Percentiles rank a stretch among this genome's conserved stretches.
phyloP scores from a whole-genome alignment of 305 asterid species.

The Fraxinus sp. region DNA sequence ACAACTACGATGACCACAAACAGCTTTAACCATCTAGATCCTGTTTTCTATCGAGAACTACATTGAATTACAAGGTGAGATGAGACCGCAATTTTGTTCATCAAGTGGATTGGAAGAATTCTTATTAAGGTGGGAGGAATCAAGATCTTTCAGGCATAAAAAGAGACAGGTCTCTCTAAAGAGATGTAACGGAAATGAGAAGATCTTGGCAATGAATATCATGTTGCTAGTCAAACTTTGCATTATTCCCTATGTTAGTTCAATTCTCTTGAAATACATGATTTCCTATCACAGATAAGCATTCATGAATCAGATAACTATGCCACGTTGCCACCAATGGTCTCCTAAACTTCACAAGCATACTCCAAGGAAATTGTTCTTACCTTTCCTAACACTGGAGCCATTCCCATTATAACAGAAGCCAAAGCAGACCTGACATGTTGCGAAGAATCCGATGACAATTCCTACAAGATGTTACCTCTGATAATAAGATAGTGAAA shows the following conservation, averaged over 20 bases:
- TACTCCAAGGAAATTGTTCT: background rate
- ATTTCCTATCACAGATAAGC: background rate
- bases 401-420: conserved; percentile 94
- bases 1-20: background rate
- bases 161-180: background rate
- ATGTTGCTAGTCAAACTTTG: background rate
- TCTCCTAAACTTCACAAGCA: background rate
- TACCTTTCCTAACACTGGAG: conserved; percentile 92
- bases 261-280: background rate
- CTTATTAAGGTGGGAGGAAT: background rate
- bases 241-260: background rate
- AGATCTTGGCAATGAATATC: background rate
- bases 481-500: conserved; percentile 13
- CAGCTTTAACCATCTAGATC: background rate
- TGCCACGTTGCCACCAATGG: conserved; percentile 7
- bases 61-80: background rate
- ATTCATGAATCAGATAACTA: background rate
- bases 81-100: background rate
- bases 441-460: conserved; percentile 95
- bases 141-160: background rate
- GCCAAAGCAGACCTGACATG: conserved; percentile 95
- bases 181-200: background rate
- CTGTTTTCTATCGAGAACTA: background rate
- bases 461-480: conserved; percentile 52
- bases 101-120: background rate